A percentile compares a stretch with the other conserved stretches of the same genome.
phyloP scores from a whole-genome alignment of 352 stramenopile genomes.

The Phytophthora europaea region DNA sequence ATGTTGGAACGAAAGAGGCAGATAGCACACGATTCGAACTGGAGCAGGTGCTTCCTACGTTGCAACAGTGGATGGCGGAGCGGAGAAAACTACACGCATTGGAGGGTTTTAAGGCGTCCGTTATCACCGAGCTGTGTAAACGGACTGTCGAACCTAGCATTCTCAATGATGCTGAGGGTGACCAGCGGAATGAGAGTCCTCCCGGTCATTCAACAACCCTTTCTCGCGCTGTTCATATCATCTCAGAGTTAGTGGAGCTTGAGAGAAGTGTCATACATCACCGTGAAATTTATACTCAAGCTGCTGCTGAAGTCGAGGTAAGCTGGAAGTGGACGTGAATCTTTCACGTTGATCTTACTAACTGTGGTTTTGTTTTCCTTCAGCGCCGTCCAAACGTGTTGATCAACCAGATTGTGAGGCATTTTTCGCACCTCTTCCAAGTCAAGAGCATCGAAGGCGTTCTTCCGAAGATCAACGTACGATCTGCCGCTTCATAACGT shows the following conservation, averaged over 20 bases:
- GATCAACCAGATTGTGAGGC: slow-evolving; percentile 88
- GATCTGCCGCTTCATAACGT: neutral
- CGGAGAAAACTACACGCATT: slow-evolving; percentile 66
- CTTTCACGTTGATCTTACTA: slow-evolving; percentile 3
- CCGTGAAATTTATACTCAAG: slow-evolving; percentile 82
- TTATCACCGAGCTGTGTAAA: slow-evolving; percentile 74
- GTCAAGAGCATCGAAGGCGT: slow-evolving; percentile 88
- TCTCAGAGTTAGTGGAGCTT: slow-evolving; percentile 85
- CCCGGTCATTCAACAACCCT: slow-evolving; percentile 48
- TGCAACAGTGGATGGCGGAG: slow-evolving; percentile 77
- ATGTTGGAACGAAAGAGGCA: slow-evolving; percentile 35
- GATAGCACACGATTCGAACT: slow-evolving; percentile 53
- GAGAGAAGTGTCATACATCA: slow-evolving; percentile 87
- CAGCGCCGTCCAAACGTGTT: slow-evolving; percentile 81
- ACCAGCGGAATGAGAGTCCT: slow-evolving; percentile 8
- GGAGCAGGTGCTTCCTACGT: slow-evolving; percentile 75
- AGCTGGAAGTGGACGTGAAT: neutral
- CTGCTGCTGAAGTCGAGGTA: slow-evolving; percentile 85
- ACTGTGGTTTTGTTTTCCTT: slow-evolving; percentile 1
- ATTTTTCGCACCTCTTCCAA: slow-evolving; percentile 91
- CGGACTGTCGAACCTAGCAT: slow-evolving; percentile 58
- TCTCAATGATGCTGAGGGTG: slow-evolving; percentile 30
- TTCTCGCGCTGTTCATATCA: slow-evolving; percentile 69
- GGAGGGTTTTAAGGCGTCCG: slow-evolving; percentile 67
- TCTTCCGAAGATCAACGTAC: slow-evolving; percentile 92